phyloP scores from a whole-genome alignment of 2,329 filamentous ascomycete genomes.

The Stemphylium beticola region DNA sequence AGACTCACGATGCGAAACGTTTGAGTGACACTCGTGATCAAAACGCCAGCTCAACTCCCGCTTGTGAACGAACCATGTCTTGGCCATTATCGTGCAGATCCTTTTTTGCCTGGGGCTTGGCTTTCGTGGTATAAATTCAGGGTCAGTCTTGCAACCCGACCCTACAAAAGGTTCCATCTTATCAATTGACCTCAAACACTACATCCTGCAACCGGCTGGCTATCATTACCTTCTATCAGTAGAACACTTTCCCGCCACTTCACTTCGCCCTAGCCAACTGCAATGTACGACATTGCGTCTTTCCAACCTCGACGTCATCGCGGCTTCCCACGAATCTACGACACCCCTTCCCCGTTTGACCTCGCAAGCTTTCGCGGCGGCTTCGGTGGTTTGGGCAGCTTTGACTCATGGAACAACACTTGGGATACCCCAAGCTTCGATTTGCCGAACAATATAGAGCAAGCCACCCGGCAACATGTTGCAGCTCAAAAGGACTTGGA shows the following conservation, averaged over 20 bases:
- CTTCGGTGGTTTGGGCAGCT: not conserved
- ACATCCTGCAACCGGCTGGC: not conserved
- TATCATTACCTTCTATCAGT: not conserved
- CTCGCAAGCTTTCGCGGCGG: not conserved
- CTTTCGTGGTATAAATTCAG: not conserved
- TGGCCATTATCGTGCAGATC: not conserved
- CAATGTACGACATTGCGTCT: conserved; percentile 9
- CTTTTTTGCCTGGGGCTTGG: not conserved
- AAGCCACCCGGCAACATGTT: conserved; percentile 23
- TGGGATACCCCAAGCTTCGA: not conserved
- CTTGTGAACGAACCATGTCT: not conserved
- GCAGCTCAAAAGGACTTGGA: conserved; percentile 17
- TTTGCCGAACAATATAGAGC: conserved; percentile 12
- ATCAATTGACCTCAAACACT: not conserved
- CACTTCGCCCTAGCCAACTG: not conserved
- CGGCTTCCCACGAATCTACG: not conserved
- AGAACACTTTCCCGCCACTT: too few relatives aligned
- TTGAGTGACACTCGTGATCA: conserved; percentile 10
- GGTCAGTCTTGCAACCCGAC: not conserved
- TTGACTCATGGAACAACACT: not conserved
- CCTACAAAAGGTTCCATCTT: not conserved
- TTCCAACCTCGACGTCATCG: not conserved
- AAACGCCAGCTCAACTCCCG: conserved; percentile 6
- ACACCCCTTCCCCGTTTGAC: not conserved
- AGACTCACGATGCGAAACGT: conserved; percentile 2